These are phyloP conservation scores for Didymosphaeria variabile DNA, from an alignment of 2,329 filamentous ascomycete genomes.

Conservation along the genomic window DNA sequence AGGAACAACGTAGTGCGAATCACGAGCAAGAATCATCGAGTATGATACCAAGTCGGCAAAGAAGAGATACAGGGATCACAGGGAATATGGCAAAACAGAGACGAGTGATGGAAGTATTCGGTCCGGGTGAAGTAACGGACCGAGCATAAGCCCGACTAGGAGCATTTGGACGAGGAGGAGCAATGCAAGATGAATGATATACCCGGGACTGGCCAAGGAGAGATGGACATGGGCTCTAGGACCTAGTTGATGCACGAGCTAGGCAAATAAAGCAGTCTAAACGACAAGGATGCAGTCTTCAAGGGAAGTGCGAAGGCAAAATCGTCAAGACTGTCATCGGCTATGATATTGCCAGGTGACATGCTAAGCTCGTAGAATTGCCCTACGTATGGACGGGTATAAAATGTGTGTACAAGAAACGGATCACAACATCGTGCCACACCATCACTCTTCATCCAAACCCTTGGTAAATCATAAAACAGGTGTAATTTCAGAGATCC, in stretches of 20 bases:
- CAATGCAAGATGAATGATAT: background rate
- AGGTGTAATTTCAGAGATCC: background rate
- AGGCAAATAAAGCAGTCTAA: background rate
- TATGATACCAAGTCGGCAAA: background rate
- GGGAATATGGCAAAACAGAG: background rate
- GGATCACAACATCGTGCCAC: background rate
- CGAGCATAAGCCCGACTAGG: background rate
- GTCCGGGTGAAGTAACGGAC: background rate
- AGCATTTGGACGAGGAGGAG: background rate
- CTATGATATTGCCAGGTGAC: background rate
- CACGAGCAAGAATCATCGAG: background rate
- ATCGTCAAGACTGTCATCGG: background rate
- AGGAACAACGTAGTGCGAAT: background rate
- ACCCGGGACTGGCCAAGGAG: background rate
- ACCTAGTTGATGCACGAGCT: background rate
- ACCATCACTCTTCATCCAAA: background rate
- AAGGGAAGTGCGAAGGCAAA: background rate
- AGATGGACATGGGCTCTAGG: background rate
- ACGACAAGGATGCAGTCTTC: background rate
- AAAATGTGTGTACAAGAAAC: background rate
- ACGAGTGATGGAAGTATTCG: background rate
- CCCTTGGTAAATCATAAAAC: background rate
- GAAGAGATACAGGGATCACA: background rate
- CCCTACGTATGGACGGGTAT: background rate
- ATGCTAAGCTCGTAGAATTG: background rate